Percentiles rank a stretch among this genome's conserved stretches.
phyloP scores from a whole-genome alignment of 805 yeast genomes.

The Yamadazyma laniorum region DNA sequence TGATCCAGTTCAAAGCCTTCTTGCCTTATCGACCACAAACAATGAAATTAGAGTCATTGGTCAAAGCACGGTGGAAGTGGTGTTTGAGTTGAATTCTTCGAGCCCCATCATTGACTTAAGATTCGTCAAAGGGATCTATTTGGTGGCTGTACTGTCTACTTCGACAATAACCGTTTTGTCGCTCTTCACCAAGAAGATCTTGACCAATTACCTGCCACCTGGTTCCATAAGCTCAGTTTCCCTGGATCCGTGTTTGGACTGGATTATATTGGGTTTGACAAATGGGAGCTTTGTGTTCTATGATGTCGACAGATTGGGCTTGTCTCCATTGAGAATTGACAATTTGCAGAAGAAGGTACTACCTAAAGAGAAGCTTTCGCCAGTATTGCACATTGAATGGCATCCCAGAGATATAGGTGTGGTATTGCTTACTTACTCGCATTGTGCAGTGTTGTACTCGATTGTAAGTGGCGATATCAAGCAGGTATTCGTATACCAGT shows the following conservation, averaged over 20 bases:
- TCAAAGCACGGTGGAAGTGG: slow-evolving; percentile 73
- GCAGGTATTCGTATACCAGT: slow-evolving; percentile 54
- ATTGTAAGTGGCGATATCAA: slow-evolving; percentile 59
- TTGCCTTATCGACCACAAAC: slow-evolving; percentile 73
- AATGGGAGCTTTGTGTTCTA: slow-evolving; percentile 72
- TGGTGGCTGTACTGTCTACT: slow-evolving; percentile 64
- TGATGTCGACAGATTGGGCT: slow-evolving; percentile 75
- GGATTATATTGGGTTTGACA: slow-evolving; percentile 75
- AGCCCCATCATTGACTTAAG: slow-evolving; percentile 53
- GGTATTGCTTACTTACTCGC: slow-evolving; percentile 68
- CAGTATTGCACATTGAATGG: slow-evolving; percentile 67
- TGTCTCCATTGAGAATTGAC: slow-evolving; percentile 65
- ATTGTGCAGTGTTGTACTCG: slow-evolving; percentile 67
- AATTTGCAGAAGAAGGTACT: slow-evolving; percentile 64
- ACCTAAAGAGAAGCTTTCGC: slow-evolving; percentile 57
- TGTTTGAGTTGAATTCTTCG: slow-evolving; percentile 51
- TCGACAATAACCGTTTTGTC: slow-evolving; percentile 67
- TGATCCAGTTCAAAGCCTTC: slow-evolving; percentile 84
- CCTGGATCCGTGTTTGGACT: slow-evolving; percentile 85
- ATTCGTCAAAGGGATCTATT: slow-evolving; percentile 78
- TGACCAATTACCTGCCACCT: slow-evolving; percentile 61
- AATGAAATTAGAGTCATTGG: slow-evolving; percentile 82
- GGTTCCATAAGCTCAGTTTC: slow-evolving; percentile 67
- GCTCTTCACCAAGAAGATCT: slow-evolving; percentile 55
- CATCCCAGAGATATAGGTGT: slow-evolving; percentile 90